phyloP scores from a whole-genome alignment of 768 basidiomycete genomes.

The Xerocomellus amylosporus region DNA sequence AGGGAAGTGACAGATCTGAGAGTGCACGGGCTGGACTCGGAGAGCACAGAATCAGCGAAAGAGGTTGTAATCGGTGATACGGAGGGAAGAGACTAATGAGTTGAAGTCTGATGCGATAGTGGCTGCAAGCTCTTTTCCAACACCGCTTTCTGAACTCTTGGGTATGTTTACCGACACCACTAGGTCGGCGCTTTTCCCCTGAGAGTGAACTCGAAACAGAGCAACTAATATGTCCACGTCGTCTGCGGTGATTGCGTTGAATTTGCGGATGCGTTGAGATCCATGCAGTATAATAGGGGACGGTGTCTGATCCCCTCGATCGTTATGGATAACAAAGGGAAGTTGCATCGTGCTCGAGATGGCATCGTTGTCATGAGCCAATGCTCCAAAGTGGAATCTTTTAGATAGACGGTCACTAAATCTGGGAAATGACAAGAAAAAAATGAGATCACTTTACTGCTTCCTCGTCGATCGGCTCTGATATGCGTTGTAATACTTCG shows the following conservation, averaged over 20 bases:
- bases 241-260: constrained; percentile 59
- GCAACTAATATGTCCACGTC: constrained; percentile 75
- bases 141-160: constrained; percentile 32
- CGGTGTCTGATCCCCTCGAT: constrained; percentile 50
- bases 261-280: constrained; percentile 72
- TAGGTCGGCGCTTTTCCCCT: constrained; percentile 66
- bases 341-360: constrained; percentile 43
- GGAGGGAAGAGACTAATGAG: constrained; percentile 53
- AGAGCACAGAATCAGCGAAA: constrained; percentile 49
- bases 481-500: constrained; percentile 79
- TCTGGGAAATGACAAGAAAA: constrained; percentile 3
- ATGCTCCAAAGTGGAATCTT: constrained; percentile 88
- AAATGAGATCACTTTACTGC: constrained; percentile 61
- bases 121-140: constrained; percentile 34
- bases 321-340: constrained; percentile 40
- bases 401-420: constrained; percentile 2
- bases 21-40: background rate
- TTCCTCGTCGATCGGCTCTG: constrained; percentile 48
- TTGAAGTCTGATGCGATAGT: constrained; percentile 48
- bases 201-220: constrained; percentile 67
- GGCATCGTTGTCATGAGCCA: constrained; percentile 90
- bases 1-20: constrained; percentile 1
- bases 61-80: constrained; percentile 64
- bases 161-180: constrained; percentile 87
- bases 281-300: constrained; percentile 64